Evolutionary conservation across 2,329 filamentous ascomycete species (phyloP).

Genomic region (Nothophoma quercina): DNA sequence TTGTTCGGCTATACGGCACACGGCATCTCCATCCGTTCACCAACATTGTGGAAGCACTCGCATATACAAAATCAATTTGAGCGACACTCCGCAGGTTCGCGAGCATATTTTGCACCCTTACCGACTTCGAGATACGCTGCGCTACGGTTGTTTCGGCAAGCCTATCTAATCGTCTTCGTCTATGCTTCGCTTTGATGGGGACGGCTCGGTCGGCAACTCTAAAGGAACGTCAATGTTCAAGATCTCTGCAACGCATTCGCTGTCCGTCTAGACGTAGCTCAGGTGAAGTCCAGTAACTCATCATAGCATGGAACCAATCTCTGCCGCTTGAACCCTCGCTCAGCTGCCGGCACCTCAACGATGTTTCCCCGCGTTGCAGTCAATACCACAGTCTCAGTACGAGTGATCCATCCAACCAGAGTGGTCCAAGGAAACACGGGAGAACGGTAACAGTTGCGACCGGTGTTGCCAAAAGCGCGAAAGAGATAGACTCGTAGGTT

Average conservation of each 20-base stretch:
- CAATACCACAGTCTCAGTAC: too few relatives aligned
- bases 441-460: neutral
- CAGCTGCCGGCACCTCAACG: too few relatives aligned
- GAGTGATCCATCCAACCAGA: too few relatives aligned
- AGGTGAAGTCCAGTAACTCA: too few relatives aligned
- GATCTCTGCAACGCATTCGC: neutral
- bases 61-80: neutral
- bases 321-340: too few relatives aligned
- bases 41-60: neutral
- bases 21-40: neutral
- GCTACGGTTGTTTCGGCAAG: slow-evolving; percentile 6
- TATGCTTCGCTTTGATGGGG: slow-evolving; percentile 2
- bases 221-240: slow-evolving; percentile 11
- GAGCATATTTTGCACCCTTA: neutral
- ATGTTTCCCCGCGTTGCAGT: too few relatives aligned
- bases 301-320: too few relatives aligned
- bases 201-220: slow-evolving; percentile 17
- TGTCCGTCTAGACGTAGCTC: too few relatives aligned
- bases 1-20: neutral
- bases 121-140: neutral
- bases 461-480: neutral
- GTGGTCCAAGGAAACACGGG: neutral
- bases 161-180: slow-evolving; percentile 1
- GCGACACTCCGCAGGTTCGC: neutral
- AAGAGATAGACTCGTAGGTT: neutral